Base-by-base conservation (phyloP, 2,329 filamentous ascomycete genomes). In the Aspergillus fumigatus region DNA sequence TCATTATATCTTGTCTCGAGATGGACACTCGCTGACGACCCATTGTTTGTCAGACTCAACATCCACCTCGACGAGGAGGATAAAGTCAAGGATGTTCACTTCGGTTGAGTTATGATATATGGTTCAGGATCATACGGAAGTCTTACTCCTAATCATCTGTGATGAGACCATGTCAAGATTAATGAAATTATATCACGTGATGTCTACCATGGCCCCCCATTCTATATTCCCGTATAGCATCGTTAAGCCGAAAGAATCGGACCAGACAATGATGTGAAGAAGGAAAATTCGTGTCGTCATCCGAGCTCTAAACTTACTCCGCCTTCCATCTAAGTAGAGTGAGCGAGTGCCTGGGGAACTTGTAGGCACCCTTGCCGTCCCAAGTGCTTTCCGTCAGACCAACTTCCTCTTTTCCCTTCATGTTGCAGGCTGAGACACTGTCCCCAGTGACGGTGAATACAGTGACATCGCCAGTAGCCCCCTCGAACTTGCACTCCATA, bases 271-370 rank as follows among this genome's bases (percentile, higher is more conserved):
- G 41, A 5, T 11, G 2, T 10, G n/a, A 45, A 10, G 10, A 43
- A 23, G 40, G n/a, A 45, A 14, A 11, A 4, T 23, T 45, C 11
- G 41, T 10, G n/a, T 10, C 19, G 41, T 17, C 14, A 17, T 35
- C 32, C 17, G 32, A 35, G 5, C 32, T 17, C 32, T 17, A 17
- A 38, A 38, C 9, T 38, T 53, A 59, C 62, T 66, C 67, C 25
- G 64, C 60, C 67, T 80, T 80, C 80, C 81, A 84, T 61, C 80
- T 77, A 64, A 92, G 69, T 73, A 92, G 74, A 2, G 86, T 90
- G 49, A 92, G 79, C 2, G 87, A 89, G 69, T 88, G 84, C 76
- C 85, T 90, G 1, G 80, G 78, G 72, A 92, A 92, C 2, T 75
- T 81, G 66, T 83, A 91, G 47, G 75, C 70, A 1, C 83, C 86